Evolutionary conservation across 148 eudicot genomes (phyloP), one percentile per base, ranked within the genome.

Genomic region (Rhododendron williamsianum): DNA sequence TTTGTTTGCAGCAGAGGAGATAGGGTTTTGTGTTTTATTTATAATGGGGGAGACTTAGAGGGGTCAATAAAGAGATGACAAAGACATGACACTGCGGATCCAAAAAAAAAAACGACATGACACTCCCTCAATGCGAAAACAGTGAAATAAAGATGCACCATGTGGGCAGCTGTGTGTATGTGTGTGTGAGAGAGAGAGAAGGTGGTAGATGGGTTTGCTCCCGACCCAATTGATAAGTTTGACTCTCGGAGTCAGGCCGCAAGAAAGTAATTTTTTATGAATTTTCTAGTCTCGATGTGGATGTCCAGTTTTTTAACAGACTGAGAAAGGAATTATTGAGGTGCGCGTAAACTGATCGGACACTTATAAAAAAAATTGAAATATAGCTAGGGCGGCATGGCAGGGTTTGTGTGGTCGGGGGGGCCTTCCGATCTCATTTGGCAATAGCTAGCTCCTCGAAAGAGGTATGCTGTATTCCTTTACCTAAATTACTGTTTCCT

Each of bases 111-210:
- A 0, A 84, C 25, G 81, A 73, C 49, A 49, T 35, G 18, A 36
- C 79, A 54, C 51, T 9, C 76, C 78, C 83, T 48, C 71, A 36
- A 63, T n/a, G 36, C 78, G 18, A 80, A 65, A 85, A 80, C 69
- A 67, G 87, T 80, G 78, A 80, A 85, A 67, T 85, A 85, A 85
- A 85, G 83, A 85, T 46, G 78, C 25, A 12, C 27, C 71, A 6
- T 25, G 3, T 9, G 35, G 81, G 27, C 74, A 69, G 35, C 74
- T 69, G 18, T 69, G 15, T 67, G 36, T 65, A 0, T n/a, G n/a
- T 69, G 18, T 69, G 15, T 27, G 13, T 69, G 36, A 27, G 35
- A 2, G 73, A 2, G 74, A 25, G 6, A 25, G 35, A 6, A 65
- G 46, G 36, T 41, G 49, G 58, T 7, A 19, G 48, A 38, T 16